Conservation (phyloP, 2,329 filamentous ascomycete genomes). For the Epichloe sylvatica region DNA sequence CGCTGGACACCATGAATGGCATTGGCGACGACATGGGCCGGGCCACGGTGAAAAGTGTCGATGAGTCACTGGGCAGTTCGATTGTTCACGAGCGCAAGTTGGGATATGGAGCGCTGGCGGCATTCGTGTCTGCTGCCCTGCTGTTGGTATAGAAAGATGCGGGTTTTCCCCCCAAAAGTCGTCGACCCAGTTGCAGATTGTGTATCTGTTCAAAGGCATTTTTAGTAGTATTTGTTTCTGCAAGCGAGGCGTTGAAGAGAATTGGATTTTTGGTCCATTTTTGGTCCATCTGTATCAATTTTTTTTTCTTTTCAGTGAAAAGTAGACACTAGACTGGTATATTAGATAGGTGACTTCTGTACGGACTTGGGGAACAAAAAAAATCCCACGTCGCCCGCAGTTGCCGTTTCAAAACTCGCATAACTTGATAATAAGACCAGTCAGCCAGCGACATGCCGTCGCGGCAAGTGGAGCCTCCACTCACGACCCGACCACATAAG, state of each 20-base stretch:
- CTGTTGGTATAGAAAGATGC: conserved; percentile 18
- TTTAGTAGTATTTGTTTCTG: background rate
- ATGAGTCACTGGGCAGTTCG: conserved; percentile 8
- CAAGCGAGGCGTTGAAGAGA: background rate
- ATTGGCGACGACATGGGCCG: conserved; percentile 28
- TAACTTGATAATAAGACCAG: no score
- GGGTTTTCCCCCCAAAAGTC: background rate
- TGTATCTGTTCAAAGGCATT: conserved; percentile 4
- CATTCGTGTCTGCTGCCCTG: conserved; percentile 28
- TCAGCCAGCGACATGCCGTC: no score
- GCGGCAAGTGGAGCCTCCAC: no score
- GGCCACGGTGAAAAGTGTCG: conserved; percentile 5
- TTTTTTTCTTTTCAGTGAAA: background rate
- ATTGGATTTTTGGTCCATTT: no score
- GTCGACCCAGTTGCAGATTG: no score
- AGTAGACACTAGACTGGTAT: no score
- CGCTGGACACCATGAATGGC: conserved; percentile 55
- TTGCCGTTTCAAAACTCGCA: no score
- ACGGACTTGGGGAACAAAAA: no score
- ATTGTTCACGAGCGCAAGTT: conserved; percentile 9
- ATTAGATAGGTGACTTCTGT: no score
- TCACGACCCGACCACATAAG: no score
- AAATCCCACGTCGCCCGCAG: no score
- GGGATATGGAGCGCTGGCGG: conserved; percentile 27
- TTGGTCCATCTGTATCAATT: background rate